A percentile compares a stretch with the other conserved stretches of the same genome.
Evolutionary conservation across 1,139 yeast genomes (phyloP).

Genomic region (Kazachstania sp.): DNA sequence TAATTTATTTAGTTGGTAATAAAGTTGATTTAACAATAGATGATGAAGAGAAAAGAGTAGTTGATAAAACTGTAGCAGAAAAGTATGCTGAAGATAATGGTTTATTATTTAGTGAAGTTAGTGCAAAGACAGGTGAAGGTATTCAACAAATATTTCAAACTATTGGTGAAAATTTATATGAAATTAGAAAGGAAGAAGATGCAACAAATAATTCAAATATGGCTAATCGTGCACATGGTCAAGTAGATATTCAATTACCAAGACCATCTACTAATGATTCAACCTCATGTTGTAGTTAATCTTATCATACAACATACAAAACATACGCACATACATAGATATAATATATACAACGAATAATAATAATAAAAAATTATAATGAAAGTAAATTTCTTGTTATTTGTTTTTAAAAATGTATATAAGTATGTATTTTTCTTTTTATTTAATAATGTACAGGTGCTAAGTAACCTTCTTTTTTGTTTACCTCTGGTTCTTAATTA

Average conservation of each 20-base stretch:
- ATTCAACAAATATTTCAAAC: slow-evolving; percentile 73
- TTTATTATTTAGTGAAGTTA: slow-evolving; percentile 78
- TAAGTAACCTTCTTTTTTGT: too few relatives aligned
- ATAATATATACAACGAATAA: neutral
- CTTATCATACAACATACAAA: neutral
- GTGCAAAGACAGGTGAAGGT: slow-evolving; percentile 86
- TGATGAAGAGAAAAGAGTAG: slow-evolving; percentile 40
- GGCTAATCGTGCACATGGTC: slow-evolving; percentile 5
- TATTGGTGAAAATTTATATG: slow-evolving; percentile 59
- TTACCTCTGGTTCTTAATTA: too few relatives aligned
- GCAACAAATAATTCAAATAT: slow-evolving; percentile 13
- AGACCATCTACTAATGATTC: slow-evolving; percentile 42
- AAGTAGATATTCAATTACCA: slow-evolving; percentile 35
- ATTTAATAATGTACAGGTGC: neutral
- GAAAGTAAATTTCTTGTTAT: neutral
- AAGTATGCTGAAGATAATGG: slow-evolving; percentile 65
- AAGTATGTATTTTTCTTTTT: neutral
- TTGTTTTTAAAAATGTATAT: neutral
- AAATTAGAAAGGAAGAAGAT: slow-evolving; percentile 21
- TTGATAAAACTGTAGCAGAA: slow-evolving; percentile 46
- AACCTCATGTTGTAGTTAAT: slow-evolving; percentile 32
- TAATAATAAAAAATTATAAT: neutral
- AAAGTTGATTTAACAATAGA: slow-evolving; percentile 57
- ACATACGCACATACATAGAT: neutral
- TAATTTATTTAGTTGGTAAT: slow-evolving; percentile 79